Evolutionary conservation across 2,329 filamentous ascomycete genomes (phyloP).

Genomic region (Rutstroemia sp.): DNA sequence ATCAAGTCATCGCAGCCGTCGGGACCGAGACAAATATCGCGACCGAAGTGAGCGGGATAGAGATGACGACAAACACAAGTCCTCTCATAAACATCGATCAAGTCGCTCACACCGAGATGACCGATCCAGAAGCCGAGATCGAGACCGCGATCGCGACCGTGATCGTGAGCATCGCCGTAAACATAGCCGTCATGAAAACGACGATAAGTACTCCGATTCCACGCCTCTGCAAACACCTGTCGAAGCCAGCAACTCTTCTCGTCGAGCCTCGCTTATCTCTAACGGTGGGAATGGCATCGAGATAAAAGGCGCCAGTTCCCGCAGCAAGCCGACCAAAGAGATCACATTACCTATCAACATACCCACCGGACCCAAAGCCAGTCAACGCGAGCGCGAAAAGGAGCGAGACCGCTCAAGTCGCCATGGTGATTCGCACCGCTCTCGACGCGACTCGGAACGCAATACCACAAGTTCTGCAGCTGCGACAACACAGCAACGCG

Average conservation of each 20-base stretch:
- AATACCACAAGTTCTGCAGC: slow-evolving; percentile 6
- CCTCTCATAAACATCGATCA: slow-evolving; percentile 35
- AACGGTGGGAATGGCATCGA: slow-evolving; percentile 23
- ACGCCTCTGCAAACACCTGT: slow-evolving; percentile 13
- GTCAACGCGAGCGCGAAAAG: slow-evolving; percentile 17
- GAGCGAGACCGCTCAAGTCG: slow-evolving; percentile 25
- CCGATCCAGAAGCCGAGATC: slow-evolving; percentile 33
- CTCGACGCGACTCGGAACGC: slow-evolving; percentile 32
- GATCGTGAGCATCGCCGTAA: slow-evolving; percentile 35
- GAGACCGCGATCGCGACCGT: slow-evolving; percentile 32
- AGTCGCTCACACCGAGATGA: slow-evolving; percentile 42
- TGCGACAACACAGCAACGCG: background rate
- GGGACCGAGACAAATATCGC: slow-evolving; percentile 46
- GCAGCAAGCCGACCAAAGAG: slow-evolving; percentile 21
- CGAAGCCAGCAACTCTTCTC: slow-evolving; percentile 12
- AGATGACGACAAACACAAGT: slow-evolving; percentile 33
- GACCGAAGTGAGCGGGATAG: slow-evolving; percentile 38
- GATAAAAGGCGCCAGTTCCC: slow-evolving; percentile 27
- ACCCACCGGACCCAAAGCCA: slow-evolving; percentile 23
- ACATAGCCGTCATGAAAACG: slow-evolving; percentile 22
- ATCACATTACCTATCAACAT: slow-evolving; percentile 23
- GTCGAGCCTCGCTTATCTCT: slow-evolving; percentile 17
- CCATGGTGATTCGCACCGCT: slow-evolving; percentile 26
- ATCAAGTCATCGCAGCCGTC: slow-evolving; percentile 53
- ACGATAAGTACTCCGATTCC: slow-evolving; percentile 14